Percentiles rank a stretch among this genome's conserved stretches.
Conservation (phyloP, 2,329 filamentous ascomycete species). For the Aspergillus aculeatus region DNA sequence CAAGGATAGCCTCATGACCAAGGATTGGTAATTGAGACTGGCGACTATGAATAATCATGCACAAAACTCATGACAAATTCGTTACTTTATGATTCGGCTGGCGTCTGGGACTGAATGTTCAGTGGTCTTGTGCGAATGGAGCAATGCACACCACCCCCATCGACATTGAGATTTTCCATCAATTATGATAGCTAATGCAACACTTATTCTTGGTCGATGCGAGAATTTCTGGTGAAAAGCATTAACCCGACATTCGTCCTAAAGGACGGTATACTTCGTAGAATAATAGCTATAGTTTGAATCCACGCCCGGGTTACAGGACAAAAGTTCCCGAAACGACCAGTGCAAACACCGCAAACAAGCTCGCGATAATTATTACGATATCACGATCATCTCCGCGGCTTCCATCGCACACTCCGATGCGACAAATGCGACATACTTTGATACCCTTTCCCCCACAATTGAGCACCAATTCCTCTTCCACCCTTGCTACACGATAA, state of each 20-base stretch:
- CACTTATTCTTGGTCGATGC: background rate
- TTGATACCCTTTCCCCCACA: background rate
- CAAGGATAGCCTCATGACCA: conserved; percentile 21
- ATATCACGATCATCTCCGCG: conserved; percentile 1
- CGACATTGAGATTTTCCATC: background rate
- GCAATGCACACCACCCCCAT: background rate
- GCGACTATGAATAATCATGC: background rate
- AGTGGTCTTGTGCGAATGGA: background rate
- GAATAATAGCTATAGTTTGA: background rate
- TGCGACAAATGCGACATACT: background rate
- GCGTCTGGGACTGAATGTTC: background rate
- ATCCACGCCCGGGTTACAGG: background rate
- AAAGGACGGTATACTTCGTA: background rate
- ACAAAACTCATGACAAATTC: background rate
- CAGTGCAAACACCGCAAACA: conserved; percentile 21
- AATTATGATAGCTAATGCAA: background rate
- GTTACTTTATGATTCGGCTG: background rate
- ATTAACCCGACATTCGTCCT: too few species aligned
- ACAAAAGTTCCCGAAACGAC: background rate
- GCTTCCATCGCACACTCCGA: background rate
- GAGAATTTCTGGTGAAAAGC: background rate
- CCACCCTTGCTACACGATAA: background rate
- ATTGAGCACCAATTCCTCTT: background rate
- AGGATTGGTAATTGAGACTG: conserved; percentile 18
- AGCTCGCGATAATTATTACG: conserved; percentile 1